A percentile compares a stretch with the other conserved stretches of the same genome.
Conservation (phyloP, 1,139 yeast genomes). For the Groenewaldozyma sp. region DNA sequence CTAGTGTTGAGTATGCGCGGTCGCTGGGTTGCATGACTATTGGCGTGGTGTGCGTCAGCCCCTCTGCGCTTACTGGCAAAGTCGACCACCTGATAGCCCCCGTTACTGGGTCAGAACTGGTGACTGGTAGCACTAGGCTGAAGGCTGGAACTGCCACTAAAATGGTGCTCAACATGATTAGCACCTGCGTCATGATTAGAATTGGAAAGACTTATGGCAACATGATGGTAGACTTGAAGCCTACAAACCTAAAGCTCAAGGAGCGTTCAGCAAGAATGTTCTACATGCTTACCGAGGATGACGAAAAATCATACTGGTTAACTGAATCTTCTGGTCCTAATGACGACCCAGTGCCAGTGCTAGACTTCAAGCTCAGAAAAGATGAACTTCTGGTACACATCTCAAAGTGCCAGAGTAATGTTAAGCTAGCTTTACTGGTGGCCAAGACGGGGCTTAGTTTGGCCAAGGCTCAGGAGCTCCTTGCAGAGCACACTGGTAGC, state of each 20-base stretch:
- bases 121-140: conserved; percentile 23
- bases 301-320: conserved; percentile 1
- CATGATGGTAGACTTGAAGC: conserved; percentile 23
- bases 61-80: conserved; percentile 16
- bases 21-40: conserved; percentile 17
- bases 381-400: conserved; percentile 12
- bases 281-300: conserved; percentile 13
- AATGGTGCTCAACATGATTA: conserved; percentile 22
- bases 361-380: conserved; percentile 1
- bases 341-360: conserved; percentile 2
- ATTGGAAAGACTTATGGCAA: conserved; percentile 24
- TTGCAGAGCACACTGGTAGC: conserved; percentile 12
- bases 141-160: conserved; percentile 26
- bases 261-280: conserved; percentile 19
- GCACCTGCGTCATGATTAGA: conserved; percentile 21
- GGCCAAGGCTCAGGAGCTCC: conserved; percentile 12
- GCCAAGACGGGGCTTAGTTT: conserved; percentile 19
- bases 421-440: conserved; percentile 21
- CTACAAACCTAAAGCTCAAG: conserved; percentile 18
- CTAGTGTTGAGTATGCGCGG: conserved; percentile 18
- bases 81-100: conserved; percentile 18
- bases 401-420: conserved; percentile 12
- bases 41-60: conserved; percentile 21
- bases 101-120: conserved; percentile 22
- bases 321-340: conserved; percentile 1